Conservation (phyloP, 768 basidiomycete species). For the Termitomyces sp. region DNA sequence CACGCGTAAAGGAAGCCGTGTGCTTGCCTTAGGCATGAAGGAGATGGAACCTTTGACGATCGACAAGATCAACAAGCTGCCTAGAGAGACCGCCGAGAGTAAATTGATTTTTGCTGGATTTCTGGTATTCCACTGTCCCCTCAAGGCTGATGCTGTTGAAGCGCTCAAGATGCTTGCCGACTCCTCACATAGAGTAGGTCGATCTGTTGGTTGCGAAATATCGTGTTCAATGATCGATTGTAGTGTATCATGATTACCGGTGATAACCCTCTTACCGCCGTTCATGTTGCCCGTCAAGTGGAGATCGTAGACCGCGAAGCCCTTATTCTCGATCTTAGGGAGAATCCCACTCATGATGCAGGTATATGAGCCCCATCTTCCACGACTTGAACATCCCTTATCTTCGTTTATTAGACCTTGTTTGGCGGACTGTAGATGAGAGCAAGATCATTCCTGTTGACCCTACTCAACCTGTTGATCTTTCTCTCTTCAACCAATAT, state of each 20-base stretch:
- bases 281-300: constrained; percentile 93
- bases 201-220: background rate
- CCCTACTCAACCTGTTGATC: constrained; percentile 75
- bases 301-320: constrained; percentile 97
- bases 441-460: constrained; percentile 84
- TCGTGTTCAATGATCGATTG: constrained; percentile 8
- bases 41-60: constrained; percentile 67
- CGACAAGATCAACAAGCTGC: constrained; percentile 89
- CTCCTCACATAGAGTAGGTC: constrained; percentile 89
- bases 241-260: constrained; percentile 99
- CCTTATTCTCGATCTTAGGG: constrained; percentile 87
- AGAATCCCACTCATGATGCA: constrained; percentile 66
- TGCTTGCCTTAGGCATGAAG: constrained; percentile 88
- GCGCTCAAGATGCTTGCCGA: constrained; percentile 93
- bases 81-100: constrained; percentile 78
- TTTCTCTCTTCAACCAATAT: constrained; percentile 74
- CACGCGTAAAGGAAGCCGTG: constrained; percentile 89
- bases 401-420: constrained; percentile 54
- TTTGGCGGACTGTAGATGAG: constrained; percentile 95
- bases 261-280: constrained; percentile 95
- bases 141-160: constrained; percentile 90
- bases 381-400: background rate
- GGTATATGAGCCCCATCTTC: constrained; percentile 42
- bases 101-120: constrained; percentile 87
- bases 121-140: constrained; percentile 96